Evolutionary conservation across 2,329 filamentous ascomycete species (phyloP).

Genomic region (Zasmidium citrigriseum): DNA sequence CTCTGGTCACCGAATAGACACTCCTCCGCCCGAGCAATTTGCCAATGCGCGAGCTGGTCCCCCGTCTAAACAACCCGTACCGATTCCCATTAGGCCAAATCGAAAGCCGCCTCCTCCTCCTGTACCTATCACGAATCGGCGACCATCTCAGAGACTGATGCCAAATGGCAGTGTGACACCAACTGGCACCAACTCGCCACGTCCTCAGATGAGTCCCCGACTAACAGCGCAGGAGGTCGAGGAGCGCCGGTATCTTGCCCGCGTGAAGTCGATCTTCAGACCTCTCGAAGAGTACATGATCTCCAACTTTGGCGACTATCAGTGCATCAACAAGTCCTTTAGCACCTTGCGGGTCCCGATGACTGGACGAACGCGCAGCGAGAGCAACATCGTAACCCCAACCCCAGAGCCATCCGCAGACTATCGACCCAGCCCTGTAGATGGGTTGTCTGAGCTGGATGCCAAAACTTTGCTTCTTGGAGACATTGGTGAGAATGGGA

Average conservation of each 20-base stretch:
- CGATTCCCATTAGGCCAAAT: constrained; percentile 26
- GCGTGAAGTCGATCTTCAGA: constrained; percentile 66
- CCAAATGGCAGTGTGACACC: constrained; percentile 17
- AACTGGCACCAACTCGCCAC: constrained; percentile 26
- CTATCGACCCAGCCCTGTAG: constrained; percentile 36
- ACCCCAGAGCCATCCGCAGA: constrained; percentile 33
- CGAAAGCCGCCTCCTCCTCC: constrained; percentile 38
- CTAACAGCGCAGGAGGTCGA: constrained; percentile 29
- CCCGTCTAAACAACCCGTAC: constrained; percentile 27
- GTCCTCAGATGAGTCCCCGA: constrained; percentile 27
- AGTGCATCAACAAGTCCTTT: constrained; percentile 78
- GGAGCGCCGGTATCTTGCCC: constrained; percentile 34
- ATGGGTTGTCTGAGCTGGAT: constrained; percentile 64
- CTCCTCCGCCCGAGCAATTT: constrained; percentile 21
- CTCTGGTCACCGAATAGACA: constrained; percentile 23
- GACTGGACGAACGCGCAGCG: constrained; percentile 44
- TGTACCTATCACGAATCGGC: constrained; percentile 20
- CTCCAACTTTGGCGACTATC: constrained; percentile 66
- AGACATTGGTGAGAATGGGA: constrained; percentile 77
- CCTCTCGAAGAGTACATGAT: constrained; percentile 76
- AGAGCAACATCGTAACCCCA: constrained; percentile 42
- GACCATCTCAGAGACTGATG: constrained; percentile 24
- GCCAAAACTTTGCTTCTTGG: constrained; percentile 73
- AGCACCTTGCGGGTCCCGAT: constrained; percentile 50
- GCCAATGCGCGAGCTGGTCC: constrained; percentile 8